Conservation (phyloP, 768 basidiomycete species). For the Hygrocybe punicea region DNA sequence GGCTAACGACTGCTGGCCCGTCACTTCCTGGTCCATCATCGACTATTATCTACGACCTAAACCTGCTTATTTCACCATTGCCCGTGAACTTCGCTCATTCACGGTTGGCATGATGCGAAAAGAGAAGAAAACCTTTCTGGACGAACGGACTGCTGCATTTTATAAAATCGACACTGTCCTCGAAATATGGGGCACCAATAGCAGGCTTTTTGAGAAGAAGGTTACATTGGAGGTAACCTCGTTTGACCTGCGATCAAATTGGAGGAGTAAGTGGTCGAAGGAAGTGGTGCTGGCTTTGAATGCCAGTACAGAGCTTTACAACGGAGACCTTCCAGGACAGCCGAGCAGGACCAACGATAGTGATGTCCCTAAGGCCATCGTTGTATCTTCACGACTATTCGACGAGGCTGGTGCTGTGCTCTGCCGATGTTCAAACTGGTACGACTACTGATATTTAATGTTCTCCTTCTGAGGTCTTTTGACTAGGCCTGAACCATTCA, state of each 20-base stretch:
- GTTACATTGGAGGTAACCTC: conserved; percentile 61
- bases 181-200: conserved; percentile 88
- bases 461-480: conserved; percentile 12
- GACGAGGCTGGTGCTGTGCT: conserved; percentile 56
- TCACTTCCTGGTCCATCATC: conserved; percentile 88
- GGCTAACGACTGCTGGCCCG: conserved; percentile 93
- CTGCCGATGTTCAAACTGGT: conserved; percentile 75
- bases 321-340: conserved; percentile 69
- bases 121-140: conserved; percentile 54
- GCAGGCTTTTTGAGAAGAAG: conserved; percentile 54
- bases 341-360: conserved; percentile 61
- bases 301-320: conserved; percentile 79
- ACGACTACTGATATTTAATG: conserved; percentile 16
- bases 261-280: conserved; percentile 51
- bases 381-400: conserved; percentile 68
- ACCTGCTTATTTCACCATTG: conserved; percentile 83
- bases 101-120: conserved; percentile 86
- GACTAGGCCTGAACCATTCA: conserved; percentile 90
- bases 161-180: conserved; percentile 65
- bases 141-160: conserved; percentile 61
- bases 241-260: conserved; percentile 64
- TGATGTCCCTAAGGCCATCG: conserved; percentile 61
- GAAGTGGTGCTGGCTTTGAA: conserved; percentile 63
- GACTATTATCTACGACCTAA: conserved; percentile 95
- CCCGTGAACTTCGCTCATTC: conserved; percentile 74